Base-by-base conservation (phyloP, 768 basidiomycete genomes). In the Rhizopogon rudus region DNA sequence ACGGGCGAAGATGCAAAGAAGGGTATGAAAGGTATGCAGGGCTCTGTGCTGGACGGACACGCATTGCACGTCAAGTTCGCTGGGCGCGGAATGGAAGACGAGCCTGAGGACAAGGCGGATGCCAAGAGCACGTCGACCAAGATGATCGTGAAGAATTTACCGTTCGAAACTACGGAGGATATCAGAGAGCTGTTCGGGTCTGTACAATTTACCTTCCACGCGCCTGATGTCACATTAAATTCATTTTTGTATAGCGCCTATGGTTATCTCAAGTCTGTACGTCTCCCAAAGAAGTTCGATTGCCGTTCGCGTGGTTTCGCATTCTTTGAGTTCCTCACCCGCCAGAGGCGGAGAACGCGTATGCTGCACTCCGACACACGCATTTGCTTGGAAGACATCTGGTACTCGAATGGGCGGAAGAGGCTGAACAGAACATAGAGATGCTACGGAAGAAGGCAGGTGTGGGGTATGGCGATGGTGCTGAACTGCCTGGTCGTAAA, bases 61-160 rank as follows among this genome's bases (percentile, higher is more conserved):
- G 78, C 82, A 22, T 70, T 98, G 43, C 81, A 83, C 59, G 88
- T 94, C 54, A 87, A 85, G 67, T 94, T 94, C 55, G 92, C 96
- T 2, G 90, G 91, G 17, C 79, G 94, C 6, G 93, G 92, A 0
- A 69, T 66, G 8, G 84, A 83, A 40, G 83, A 81, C 49, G 75
- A 68, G n/a, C 67, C 69, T 22, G 75, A 65, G 33, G 75, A 68
- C 54, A 71, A 65, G 25, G 73, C 61, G 14, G 22, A 22, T 7
- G 69, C 73, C 31, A 86, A 81, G 73, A 82, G 78, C 48, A 79
- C 79, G 56, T n/a, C n/a, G n/a, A n/a, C n/a, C n/a, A n/a, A n/a
- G n/a, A 87, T 88, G 58, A 90, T 93, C 60, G 98, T 98, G 61
- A 98, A 98, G 83, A 99, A 99, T 64, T 81, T 98, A 52, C 94